These are phyloP conservation scores for Zymoseptoria passerinii DNA, from an alignment of 2,329 filamentous ascomycete species.

Conservation along the genomic window DNA sequence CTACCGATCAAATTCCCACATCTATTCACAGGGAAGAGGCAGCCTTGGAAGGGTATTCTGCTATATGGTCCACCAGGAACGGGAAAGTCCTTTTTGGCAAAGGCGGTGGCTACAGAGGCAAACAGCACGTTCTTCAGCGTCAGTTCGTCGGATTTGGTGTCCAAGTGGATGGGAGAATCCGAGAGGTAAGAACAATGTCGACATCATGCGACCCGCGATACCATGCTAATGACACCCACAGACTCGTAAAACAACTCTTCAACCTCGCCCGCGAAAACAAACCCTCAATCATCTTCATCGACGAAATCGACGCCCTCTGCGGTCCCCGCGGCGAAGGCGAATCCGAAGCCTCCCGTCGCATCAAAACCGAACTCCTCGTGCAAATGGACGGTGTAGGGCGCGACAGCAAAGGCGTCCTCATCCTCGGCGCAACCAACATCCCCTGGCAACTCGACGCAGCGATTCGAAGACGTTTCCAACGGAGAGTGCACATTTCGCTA, in stretches of 20 bases:
- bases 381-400: slow-evolving; percentile 99
- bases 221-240: slow-evolving; percentile 32
- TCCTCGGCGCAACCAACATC: slow-evolving; percentile 94
- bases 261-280: slow-evolving; percentile 97
- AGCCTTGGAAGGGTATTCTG: slow-evolving; percentile 97
- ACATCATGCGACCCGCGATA: not conserved
- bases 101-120: slow-evolving; percentile 94
- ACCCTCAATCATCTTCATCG: slow-evolving; percentile 96
- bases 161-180: slow-evolving; percentile 99
- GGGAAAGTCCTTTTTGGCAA: slow-evolving; percentile 94
- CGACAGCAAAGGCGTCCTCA: slow-evolving; percentile 86
- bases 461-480: slow-evolving; percentile 91
- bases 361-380: slow-evolving; percentile 96
- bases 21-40: slow-evolving; percentile 87
- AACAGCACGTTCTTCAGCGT: slow-evolving; percentile 99
- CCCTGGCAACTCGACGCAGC: slow-evolving; percentile 97
- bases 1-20: slow-evolving; percentile 97
- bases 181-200: slow-evolving; percentile 61
- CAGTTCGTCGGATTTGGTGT: slow-evolving; percentile 91
- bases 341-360: slow-evolving; percentile 91
- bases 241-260: slow-evolving; percentile 92
- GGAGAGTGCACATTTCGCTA: slow-evolving; percentile 88
- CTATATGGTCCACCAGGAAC: slow-evolving; percentile 94
- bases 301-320: slow-evolving; percentile 94
- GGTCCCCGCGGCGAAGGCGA: slow-evolving; percentile 90